phyloP scores from a whole-genome alignment of 495 filamentous ascomycete genomes.

The Penicillium bovifimosum region DNA sequence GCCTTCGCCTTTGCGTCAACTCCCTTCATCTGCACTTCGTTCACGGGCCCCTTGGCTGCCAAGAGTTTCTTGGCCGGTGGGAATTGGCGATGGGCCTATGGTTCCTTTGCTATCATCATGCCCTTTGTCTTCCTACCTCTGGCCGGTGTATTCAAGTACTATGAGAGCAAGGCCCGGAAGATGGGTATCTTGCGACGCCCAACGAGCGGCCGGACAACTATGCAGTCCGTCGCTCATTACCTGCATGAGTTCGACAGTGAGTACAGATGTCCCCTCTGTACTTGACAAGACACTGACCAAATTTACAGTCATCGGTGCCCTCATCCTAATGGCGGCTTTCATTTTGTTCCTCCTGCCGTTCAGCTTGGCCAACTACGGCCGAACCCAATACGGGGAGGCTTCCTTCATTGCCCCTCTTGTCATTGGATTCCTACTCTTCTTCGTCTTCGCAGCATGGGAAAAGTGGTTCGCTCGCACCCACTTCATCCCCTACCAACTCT shows the following conservation, averaged over 20 bases:
- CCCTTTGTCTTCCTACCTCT: slow-evolving; percentile 53
- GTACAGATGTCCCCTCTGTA: slow-evolving; percentile 5
- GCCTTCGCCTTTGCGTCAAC: slow-evolving; percentile 58
- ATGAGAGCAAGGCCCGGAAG: slow-evolving; percentile 54
- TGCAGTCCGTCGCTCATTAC: slow-evolving; percentile 49
- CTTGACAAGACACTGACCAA: background rate
- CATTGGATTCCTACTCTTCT: slow-evolving; percentile 49
- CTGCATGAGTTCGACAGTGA: slow-evolving; percentile 55
- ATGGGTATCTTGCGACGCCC: slow-evolving; percentile 32
- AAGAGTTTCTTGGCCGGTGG: slow-evolving; percentile 43
- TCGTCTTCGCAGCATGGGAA: slow-evolving; percentile 58
- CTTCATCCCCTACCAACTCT: slow-evolving; percentile 56
- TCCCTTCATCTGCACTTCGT: slow-evolving; percentile 59
- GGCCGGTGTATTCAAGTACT: slow-evolving; percentile 47
- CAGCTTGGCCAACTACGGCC: slow-evolving; percentile 42
- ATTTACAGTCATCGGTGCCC: slow-evolving; percentile 44
- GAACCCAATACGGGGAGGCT: slow-evolving; percentile 44
- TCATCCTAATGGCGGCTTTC: slow-evolving; percentile 53
- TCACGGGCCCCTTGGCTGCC: slow-evolving; percentile 32
- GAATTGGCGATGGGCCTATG: slow-evolving; percentile 60
- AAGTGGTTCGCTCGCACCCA: slow-evolving; percentile 47
- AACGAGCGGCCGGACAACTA: slow-evolving; percentile 41
- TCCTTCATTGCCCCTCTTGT: slow-evolving; percentile 54
- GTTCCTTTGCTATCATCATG: slow-evolving; percentile 55
- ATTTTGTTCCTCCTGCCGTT: slow-evolving; percentile 62